Conservation (phyloP, 2,329 filamentous ascomycete genomes). For the Cytospora chrysosperma region DNA sequence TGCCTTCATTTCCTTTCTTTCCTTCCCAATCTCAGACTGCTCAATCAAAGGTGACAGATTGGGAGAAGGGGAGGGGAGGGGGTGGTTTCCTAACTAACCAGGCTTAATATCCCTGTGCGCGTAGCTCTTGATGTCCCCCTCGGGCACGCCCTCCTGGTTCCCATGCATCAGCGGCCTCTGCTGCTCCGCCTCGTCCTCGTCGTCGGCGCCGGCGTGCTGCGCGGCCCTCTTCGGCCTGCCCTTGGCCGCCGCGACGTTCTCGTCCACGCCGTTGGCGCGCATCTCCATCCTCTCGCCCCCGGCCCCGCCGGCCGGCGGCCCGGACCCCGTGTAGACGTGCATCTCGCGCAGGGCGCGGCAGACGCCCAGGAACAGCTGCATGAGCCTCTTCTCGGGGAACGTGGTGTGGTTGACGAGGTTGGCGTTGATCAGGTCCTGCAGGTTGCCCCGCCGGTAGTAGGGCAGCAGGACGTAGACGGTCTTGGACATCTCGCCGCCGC, state of each 20-base stretch:
- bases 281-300: constrained; percentile 52
- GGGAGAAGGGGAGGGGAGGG: not conserved
- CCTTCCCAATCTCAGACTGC: not conserved
- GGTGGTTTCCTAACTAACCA: constrained; percentile 54
- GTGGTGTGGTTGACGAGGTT: constrained; percentile 92
- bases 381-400: constrained; percentile 84
- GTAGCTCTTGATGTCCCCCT: constrained; percentile 74
- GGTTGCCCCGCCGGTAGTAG: constrained; percentile 91
- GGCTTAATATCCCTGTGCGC: constrained; percentile 97
- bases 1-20: not conserved
- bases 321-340: constrained; percentile 75
- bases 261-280: constrained; percentile 41
- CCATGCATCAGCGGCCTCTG: constrained; percentile 80
- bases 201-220: constrained; percentile 49
- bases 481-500: constrained; percentile 64
- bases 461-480: constrained; percentile 96
- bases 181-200: constrained; percentile 71
- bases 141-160: constrained; percentile 68
- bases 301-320: constrained; percentile 1
- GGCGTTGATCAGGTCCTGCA: constrained; percentile 98
- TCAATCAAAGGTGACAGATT: too few relatives aligned
- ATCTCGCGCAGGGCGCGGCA: constrained; percentile 85
- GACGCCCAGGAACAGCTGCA: constrained; percentile 89
- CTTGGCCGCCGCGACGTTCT: constrained; percentile 36
- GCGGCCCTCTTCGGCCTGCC: constrained; percentile 42